phyloP scores from a whole-genome alignment of 768 basidiomycete species.

The Dacryopinax primogenitus region DNA sequence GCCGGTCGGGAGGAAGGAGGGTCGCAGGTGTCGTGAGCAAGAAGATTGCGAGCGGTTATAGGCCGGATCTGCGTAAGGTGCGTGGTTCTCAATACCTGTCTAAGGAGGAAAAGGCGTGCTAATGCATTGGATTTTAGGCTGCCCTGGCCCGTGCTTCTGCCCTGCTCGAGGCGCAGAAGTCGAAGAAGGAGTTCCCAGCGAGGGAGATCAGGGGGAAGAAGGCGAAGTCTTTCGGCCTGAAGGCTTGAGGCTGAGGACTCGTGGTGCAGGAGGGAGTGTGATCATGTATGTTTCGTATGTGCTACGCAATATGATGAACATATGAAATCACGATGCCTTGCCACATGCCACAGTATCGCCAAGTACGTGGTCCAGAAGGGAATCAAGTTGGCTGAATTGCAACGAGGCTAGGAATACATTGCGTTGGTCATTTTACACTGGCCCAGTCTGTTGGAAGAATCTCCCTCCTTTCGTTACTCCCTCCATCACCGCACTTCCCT shows the following conservation, averaged over 20 bases:
- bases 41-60: constrained; percentile 53
- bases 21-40: constrained; percentile 51
- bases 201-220: constrained; percentile 69
- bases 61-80: constrained; percentile 65
- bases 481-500: neutral
- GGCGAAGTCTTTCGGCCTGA: constrained; percentile 22
- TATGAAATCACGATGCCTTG: neutral
- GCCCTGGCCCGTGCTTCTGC: constrained; percentile 66
- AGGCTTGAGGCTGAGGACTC: neutral
- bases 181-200: constrained; percentile 44
- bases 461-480: neutral
- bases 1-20: constrained; percentile 59
- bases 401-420: neutral
- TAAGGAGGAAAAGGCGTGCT: neutral
- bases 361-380: neutral
- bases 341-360: too few species aligned
- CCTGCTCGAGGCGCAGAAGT: constrained; percentile 52
- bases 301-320: constrained; percentile 3
- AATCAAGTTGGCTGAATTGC: neutral
- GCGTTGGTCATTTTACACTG: neutral
- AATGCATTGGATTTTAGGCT: constrained; percentile 35
- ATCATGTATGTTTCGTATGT: constrained; percentile 7
- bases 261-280: neutral
- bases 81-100: too few species aligned
- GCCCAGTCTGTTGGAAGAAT: neutral